Evolutionary conservation across 345 rosid species (phyloP).

Genomic region (Citrus medica): DNA sequence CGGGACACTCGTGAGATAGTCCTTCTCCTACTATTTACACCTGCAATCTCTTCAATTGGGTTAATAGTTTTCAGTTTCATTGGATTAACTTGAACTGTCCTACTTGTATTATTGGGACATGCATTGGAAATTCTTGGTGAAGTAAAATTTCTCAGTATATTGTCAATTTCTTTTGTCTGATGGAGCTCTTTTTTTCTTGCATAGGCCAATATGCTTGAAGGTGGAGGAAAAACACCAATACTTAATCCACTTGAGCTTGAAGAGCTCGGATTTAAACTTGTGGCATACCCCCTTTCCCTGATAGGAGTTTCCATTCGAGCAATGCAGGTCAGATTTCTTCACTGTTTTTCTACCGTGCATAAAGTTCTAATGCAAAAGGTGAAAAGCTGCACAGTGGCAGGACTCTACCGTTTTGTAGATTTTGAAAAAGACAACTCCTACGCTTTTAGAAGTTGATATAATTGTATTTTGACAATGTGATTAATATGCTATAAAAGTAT

Average conservation of each 20-base stretch:
- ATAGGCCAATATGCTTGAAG: slow-evolving; percentile 91
- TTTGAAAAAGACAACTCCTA: not conserved
- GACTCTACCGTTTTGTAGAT: not conserved
- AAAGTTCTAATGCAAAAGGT: not conserved
- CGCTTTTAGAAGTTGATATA: not conserved
- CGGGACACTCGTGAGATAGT: not conserved
- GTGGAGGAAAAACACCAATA: slow-evolving; percentile 83
- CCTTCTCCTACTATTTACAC: not conserved
- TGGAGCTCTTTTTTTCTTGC: slow-evolving; percentile 5
- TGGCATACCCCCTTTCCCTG: slow-evolving; percentile 77
- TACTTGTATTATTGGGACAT: not conserved
- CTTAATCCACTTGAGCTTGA: slow-evolving; percentile 74
- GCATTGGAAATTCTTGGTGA: not conserved
- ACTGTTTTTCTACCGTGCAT: not conserved
- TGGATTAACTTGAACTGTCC: not conserved
- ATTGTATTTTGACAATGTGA: not conserved
- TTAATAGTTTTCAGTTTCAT: not conserved
- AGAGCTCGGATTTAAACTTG: slow-evolving; percentile 81
- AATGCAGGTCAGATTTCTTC: slow-evolving; percentile 64
- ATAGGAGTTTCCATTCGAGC: slow-evolving; percentile 86
- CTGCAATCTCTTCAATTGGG: not conserved
- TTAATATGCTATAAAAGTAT: not conserved
- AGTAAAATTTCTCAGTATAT: not conserved
- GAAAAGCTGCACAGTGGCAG: not conserved
- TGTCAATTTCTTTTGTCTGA: slow-evolving; percentile 10